Evolutionary conservation across 257 asterid species (phyloP).

Genomic region (Nicotiana noctiflora): DNA sequence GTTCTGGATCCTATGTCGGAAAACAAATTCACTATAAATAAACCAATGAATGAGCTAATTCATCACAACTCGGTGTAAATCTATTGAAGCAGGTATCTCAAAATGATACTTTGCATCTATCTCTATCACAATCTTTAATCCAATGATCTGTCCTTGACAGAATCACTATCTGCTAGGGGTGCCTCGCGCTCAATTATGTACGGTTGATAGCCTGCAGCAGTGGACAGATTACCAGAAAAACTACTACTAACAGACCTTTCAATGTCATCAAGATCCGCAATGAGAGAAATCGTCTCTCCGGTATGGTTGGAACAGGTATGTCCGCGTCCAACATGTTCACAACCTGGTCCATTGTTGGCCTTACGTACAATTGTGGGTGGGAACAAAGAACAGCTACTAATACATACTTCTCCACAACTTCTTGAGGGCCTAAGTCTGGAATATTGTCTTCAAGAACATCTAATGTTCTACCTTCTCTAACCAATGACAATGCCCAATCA

Average conservation of each 20-base stretch:
- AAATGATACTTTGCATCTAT: neutral
- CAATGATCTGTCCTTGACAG: neutral
- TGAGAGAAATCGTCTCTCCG: constrained; percentile 69
- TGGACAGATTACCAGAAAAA: constrained; percentile 59
- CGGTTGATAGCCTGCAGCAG: constrained; percentile 54
- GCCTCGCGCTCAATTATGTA: constrained; percentile 28
- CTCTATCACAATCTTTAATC: too few species aligned
- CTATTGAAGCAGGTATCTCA: neutral
- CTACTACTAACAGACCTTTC: constrained; percentile 58
- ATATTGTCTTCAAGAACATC: constrained; percentile 61
- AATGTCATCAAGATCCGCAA: constrained; percentile 60
- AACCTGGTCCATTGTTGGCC: constrained; percentile 92
- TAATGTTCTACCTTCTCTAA: constrained; percentile 49
- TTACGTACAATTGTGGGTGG: constrained; percentile 75
- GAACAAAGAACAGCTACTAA: constrained; percentile 80
- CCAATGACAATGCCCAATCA: constrained; percentile 94
- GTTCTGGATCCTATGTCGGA: neutral
- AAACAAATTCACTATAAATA: neutral
- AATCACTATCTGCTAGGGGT: constrained; percentile 17
- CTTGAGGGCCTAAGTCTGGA: constrained; percentile 52
- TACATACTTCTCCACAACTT: constrained; percentile 71
- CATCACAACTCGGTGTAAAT: neutral
- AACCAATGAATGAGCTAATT: constrained; percentile 2
- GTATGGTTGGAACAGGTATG: constrained; percentile 57
- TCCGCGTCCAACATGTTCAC: constrained; percentile 79